Percentiles rank a stretch among this genome's conserved stretches.
Conservation (phyloP, 768 basidiomycete genomes). For the Gymnopilus junonius region DNA sequence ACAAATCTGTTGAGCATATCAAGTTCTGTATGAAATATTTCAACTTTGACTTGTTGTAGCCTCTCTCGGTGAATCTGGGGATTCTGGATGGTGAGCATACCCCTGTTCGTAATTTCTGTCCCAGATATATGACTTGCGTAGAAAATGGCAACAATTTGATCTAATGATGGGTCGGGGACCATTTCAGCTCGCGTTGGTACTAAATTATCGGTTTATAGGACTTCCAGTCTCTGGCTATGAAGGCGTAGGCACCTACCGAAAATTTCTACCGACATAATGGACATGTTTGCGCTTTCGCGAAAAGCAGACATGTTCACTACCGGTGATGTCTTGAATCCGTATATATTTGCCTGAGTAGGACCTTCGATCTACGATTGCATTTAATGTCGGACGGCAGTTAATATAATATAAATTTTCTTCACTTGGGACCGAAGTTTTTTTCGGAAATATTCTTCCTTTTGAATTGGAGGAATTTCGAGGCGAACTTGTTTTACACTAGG, state of each 20-base stretch:
- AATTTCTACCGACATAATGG: slow-evolving; percentile 80
- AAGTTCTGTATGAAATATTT: slow-evolving; percentile 68
- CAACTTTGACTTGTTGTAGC: slow-evolving; percentile 48
- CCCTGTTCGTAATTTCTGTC: slow-evolving; percentile 40
- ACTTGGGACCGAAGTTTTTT: slow-evolving; percentile 56
- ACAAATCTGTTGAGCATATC: slow-evolving; percentile 79
- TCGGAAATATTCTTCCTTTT: slow-evolving; percentile 13
- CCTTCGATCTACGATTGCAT: slow-evolving; percentile 55
- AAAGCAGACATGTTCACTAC: slow-evolving; percentile 22
- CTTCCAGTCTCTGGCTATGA: not conserved
- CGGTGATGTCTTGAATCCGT: slow-evolving; percentile 67
- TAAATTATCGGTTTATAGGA: slow-evolving; percentile 27
- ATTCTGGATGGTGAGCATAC: slow-evolving; percentile 58
- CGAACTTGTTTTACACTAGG: slow-evolving; percentile 61
- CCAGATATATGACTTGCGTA: slow-evolving; percentile 69
- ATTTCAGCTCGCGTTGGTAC: slow-evolving; percentile 62
- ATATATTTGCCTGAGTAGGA: slow-evolving; percentile 75
- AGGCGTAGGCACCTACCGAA: slow-evolving; percentile 58
- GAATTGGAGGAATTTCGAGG: slow-evolving; percentile 52
- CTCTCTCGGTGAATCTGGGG: slow-evolving; percentile 42
- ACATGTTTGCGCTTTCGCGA: slow-evolving; percentile 76
- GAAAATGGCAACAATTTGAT: slow-evolving; percentile 72
- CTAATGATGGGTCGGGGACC: slow-evolving; percentile 67
- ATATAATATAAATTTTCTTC: slow-evolving; percentile 6
- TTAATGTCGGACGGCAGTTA: not conserved